Evolutionary conservation across 306 rosid species (phyloP).

Genomic region (Prosopis cineraria): DNA sequence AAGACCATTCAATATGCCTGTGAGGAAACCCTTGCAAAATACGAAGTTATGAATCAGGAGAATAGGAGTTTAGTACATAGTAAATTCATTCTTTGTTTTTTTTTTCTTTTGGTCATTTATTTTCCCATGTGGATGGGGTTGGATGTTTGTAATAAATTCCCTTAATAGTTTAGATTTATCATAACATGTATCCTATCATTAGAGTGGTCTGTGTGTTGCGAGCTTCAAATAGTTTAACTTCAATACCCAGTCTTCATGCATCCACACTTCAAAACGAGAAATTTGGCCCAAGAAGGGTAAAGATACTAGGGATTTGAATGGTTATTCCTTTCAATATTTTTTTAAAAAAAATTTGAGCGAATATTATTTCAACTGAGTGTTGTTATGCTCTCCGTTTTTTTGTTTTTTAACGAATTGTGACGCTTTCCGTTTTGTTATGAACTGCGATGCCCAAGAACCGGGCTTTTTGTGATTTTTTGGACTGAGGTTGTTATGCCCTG

Average conservation of each 20-base stretch:
- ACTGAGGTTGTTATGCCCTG: too few species aligned
- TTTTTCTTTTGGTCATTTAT: too few species aligned
- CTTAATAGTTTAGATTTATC: slow-evolving; percentile 6
- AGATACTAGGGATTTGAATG: too few species aligned
- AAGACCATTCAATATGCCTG: slow-evolving; percentile 9
- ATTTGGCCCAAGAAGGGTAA: not conserved
- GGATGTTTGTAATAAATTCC: slow-evolving; percentile 11
- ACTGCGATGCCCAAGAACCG: too few species aligned
- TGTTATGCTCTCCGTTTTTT: too few species aligned
- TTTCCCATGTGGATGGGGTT: slow-evolving; percentile 8
- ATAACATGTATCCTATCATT: not conserved
- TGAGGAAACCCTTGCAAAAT: not conserved
- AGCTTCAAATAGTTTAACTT: not conserved
- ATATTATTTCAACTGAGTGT: too few species aligned
- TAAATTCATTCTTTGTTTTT: not conserved
- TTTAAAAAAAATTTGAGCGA: too few species aligned
- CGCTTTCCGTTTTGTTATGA: too few species aligned
- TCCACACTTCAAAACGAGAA: not conserved
- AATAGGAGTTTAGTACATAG: not conserved
- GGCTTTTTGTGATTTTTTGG: too few species aligned
- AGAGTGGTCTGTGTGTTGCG: not conserved
- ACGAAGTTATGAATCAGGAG: slow-evolving; percentile 20
- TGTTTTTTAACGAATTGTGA: too few species aligned
- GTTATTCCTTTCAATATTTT: too few species aligned
- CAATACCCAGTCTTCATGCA: not conserved